phyloP scores from a whole-genome alignment of 2,329 filamentous ascomycete species.

The Alternaria alternata region DNA sequence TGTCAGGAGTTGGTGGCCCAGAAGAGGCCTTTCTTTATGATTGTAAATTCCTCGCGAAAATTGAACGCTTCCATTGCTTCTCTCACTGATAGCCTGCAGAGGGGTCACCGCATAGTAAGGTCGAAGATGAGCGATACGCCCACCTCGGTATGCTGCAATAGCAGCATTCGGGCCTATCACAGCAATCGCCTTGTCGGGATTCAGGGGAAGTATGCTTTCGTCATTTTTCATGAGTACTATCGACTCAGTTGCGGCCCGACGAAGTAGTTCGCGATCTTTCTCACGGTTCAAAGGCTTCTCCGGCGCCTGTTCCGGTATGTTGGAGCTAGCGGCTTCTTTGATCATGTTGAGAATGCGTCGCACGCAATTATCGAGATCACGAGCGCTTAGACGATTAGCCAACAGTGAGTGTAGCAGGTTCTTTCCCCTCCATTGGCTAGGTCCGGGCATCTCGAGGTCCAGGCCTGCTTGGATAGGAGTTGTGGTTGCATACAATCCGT shows the following conservation, averaged over 20 bases:
- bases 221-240: slow-evolving; percentile 4
- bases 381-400: slow-evolving; percentile 1
- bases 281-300: slow-evolving; percentile 56
- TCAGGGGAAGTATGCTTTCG: neutral
- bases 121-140: neutral
- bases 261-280: slow-evolving; percentile 36
- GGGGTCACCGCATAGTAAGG: neutral
- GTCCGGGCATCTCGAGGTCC: slow-evolving; percentile 41
- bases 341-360: neutral
- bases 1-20: neutral
- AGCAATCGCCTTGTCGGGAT: neutral
- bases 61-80: neutral
- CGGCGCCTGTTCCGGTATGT: neutral
- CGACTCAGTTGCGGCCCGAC: slow-evolving; percentile 24
- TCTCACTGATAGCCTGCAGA: neutral
- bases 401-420: neutral
- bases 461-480: slow-evolving; percentile 29
- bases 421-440: slow-evolving; percentile 11
- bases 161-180: slow-evolving; percentile 4
- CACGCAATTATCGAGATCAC: slow-evolving; percentile 50
- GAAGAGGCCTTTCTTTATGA: neutral
- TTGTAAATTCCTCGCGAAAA: neutral
- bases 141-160: neutral
- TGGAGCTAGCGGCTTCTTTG: neutral
- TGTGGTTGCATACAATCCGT: slow-evolving; percentile 22